Evolutionary conservation across 1,284 basidiomycete species (phyloP), one percentile per base, ranked within the genome.

Genomic region (Lignosus rhinocerotis): DNA sequence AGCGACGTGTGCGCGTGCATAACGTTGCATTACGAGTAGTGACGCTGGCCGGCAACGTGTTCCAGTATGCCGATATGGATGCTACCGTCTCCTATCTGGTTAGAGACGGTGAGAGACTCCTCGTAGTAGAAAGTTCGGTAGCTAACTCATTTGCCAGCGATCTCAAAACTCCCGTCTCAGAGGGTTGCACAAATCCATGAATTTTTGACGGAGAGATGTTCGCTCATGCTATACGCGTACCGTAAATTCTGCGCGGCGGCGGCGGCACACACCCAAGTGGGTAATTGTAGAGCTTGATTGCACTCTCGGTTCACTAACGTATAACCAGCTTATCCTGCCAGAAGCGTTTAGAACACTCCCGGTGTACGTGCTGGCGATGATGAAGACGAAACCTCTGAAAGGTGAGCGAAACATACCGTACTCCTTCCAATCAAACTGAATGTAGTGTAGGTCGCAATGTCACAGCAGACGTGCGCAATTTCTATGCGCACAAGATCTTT

Each of bases 371-470:
- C 79, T 99, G 6, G 89, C 88, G 6, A 84, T 99, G 60, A 84
- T 91, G 61, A 99, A 99, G 78, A 87, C 85, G 59, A 97, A 98
- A 73, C 87, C 94, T 30, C 76, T 99, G 45, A 97, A 98, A 86
- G 93, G 94, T 86, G 49, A 41, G 71, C 61, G 31, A 5, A 3
- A 5, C 17, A 38, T 8, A 31, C 1, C 25, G 45, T 60, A 39
- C 54, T 31, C 55, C 43, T 36, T n/a, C n/a, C n/a, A 44, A 45
- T 47, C 47, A 19, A 46, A 32, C 45, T 31, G 51, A 47, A 39
- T 4, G 16, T 19, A 31, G 14, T 30, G 21, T 67, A 93, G 91
- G 86, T 46, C 87, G 92, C 49, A 90, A 86, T 69, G 95, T 99
- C 46, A 88, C 93, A 5, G 90, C 95, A 14, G 97, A 99, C 68